These are phyloP conservation scores for Epichloe sibirici DNA, from an alignment of 2,329 filamentous ascomycete genomes.

Conservation along the genomic window DNA sequence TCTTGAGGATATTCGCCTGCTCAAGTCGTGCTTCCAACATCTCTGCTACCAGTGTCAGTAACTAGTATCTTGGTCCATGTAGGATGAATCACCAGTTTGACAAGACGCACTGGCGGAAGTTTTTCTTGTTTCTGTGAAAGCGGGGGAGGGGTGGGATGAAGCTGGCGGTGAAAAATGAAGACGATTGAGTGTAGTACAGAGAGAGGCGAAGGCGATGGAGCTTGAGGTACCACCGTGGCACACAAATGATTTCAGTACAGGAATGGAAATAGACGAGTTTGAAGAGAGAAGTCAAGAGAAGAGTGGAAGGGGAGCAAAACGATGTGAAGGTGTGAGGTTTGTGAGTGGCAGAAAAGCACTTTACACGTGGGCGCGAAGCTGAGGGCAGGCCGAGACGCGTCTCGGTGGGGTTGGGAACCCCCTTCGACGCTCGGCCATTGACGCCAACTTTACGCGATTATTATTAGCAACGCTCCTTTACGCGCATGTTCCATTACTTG, in stretches of 20 bases:
- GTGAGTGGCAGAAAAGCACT: conserved; percentile 16
- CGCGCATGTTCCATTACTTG: background rate
- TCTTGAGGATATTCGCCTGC: conserved; percentile 89
- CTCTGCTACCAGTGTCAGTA: conserved; percentile 20
- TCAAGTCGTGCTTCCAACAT: conserved; percentile 97
- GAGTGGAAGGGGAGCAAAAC: background rate
- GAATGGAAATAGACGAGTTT: background rate
- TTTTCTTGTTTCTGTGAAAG: background rate
- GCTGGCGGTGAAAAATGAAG: background rate
- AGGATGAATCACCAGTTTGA: too few relatives aligned
- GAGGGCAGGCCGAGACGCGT: conserved; percentile 20
- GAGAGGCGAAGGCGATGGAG: background rate
- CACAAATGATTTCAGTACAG: too few relatives aligned
- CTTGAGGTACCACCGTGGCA: background rate
- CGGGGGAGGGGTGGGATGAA: background rate
- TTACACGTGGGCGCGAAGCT: conserved; percentile 18
- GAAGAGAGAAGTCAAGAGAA: background rate
- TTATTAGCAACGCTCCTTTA: too few relatives aligned
- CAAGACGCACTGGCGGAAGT: background rate
- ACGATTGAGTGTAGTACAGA: background rate
- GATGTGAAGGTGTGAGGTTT: background rate
- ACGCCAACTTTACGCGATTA: background rate
- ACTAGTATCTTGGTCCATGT: background rate
- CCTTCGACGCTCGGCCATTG: background rate
- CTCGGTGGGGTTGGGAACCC: conserved; percentile 6